A percentile compares a stretch with the other conserved stretches of the same genome.
These are phyloP conservation scores for Excoecaria agallocha DNA, from an alignment of 345 rosid species.

Conservation along the genomic window DNA sequence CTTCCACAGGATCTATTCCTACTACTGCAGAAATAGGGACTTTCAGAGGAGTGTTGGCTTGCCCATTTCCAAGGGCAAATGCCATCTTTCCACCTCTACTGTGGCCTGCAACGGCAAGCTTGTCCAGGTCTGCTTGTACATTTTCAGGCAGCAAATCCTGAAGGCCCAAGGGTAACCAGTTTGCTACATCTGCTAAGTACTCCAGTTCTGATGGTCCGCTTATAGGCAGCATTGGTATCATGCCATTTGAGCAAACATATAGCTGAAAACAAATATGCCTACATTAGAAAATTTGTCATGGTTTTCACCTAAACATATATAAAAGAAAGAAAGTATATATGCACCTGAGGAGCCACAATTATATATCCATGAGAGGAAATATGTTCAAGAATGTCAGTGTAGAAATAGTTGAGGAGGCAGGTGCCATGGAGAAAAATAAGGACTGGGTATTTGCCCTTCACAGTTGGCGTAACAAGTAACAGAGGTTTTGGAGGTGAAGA, in stretches of 20 bases:
- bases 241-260: not conserved
- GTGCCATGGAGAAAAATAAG: slow-evolving; percentile 41
- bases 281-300: too few relatives aligned
- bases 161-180: slow-evolving; percentile 32
- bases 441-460: slow-evolving; percentile 31
- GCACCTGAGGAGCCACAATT: slow-evolving; percentile 51
- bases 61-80: slow-evolving; percentile 34
- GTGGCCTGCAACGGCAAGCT: slow-evolving; percentile 36
- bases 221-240: slow-evolving; percentile 7
- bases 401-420: slow-evolving; percentile 22
- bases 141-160: slow-evolving; percentile 17
- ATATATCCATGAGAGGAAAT: slow-evolving; percentile 48
- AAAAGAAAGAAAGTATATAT: too few relatives aligned
- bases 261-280: not conserved
- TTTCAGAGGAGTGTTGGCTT: not conserved
- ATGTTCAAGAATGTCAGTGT: slow-evolving; percentile 29
- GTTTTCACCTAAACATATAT: too few relatives aligned
- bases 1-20: slow-evolving; percentile 42
- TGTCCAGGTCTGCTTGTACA: slow-evolving; percentile 8
- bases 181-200: slow-evolving; percentile 23
- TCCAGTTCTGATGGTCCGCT: slow-evolving; percentile 27
- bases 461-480: slow-evolving; percentile 29
- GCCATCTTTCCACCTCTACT: slow-evolving; percentile 43
- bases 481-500: too few relatives aligned
- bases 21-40: slow-evolving; percentile 20